A percentile compares a stretch with the other conserved stretches of the same genome.
These are phyloP conservation scores for Xylariaceae sp. DNA, from an alignment of 2,329 filamentous ascomycete species.

Conservation along the genomic window DNA sequence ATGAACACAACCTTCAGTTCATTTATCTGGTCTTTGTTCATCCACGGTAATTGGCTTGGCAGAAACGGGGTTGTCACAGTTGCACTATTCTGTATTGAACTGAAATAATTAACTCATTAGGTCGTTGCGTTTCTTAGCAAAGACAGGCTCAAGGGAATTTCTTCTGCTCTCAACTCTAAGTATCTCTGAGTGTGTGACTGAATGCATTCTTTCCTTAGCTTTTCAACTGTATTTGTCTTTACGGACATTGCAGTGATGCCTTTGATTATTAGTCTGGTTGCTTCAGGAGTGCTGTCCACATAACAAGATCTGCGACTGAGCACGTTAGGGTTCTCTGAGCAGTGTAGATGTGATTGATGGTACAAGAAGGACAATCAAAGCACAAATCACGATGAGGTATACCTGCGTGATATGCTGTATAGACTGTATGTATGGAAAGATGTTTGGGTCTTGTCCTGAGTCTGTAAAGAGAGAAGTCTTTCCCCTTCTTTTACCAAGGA, in stretches of 20 bases:
- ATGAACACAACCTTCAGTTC: conserved; percentile 10
- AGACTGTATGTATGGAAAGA: no score
- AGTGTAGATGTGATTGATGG: no score
- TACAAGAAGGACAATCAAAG: no score
- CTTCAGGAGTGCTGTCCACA: no score
- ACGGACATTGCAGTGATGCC: no score
- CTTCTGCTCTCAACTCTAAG: conserved; percentile 1
- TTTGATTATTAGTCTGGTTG: no score
- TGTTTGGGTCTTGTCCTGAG: no score
- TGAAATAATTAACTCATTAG: conserved; percentile 20
- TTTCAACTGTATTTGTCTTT: no score
- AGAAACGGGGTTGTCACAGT: conserved; percentile 19
- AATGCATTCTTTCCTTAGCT: background rate
- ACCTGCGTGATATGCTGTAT: no score
- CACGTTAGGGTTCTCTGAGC: no score
- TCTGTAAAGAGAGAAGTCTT: background rate
- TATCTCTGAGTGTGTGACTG: background rate
- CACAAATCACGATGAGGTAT: no score
- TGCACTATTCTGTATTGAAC: conserved; percentile 18
- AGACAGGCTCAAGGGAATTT: conserved; percentile 21
- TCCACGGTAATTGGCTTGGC: conserved; percentile 15
- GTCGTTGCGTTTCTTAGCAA: conserved; percentile 21
- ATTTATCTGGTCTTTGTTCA: conserved; percentile 12
- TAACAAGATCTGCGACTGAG: no score
- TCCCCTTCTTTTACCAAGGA: background rate